A percentile compares a stretch with the other conserved stretches of the same genome.
Conservation (phyloP, 2,329 filamentous ascomycete genomes). For the Pestalotiopsis fici region DNA sequence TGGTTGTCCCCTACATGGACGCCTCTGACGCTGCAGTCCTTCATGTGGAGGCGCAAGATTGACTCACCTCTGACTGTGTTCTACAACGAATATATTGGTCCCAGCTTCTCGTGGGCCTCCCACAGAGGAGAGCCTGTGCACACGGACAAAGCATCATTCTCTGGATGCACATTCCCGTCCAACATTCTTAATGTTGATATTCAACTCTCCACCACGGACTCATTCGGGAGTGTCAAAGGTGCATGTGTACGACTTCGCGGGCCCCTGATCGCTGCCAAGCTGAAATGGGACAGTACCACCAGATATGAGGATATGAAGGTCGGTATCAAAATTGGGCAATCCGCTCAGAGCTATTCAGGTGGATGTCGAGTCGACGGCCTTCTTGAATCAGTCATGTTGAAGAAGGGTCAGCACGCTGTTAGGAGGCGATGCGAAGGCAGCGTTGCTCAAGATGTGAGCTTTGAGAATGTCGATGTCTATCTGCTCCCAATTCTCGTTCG, state of each 20-base stretch:
- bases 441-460: not conserved
- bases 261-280: not conserved
- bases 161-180: not conserved
- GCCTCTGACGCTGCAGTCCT: not conserved
- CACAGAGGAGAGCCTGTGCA: not conserved
- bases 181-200: not conserved
- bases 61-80: not conserved
- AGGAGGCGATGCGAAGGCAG: not conserved
- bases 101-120: constrained; percentile 10
- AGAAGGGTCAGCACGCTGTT: not conserved
- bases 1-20: not conserved
- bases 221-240: not conserved
- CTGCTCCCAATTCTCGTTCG: not conserved
- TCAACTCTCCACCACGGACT: not conserved
- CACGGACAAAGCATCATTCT: not conserved
- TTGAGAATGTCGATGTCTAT: not conserved
- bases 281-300: not conserved
- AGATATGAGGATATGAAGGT: not conserved
- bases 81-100: not conserved
- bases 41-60: constrained; percentile 1
- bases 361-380: not conserved
- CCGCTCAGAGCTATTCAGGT: not conserved
- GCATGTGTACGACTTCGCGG: not conserved
- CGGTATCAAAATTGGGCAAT: not conserved
- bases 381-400: not conserved